Evolutionary conservation across 2,329 filamentous ascomycete genomes (phyloP).

Genomic region (Thermoascus crustaceus): DNA sequence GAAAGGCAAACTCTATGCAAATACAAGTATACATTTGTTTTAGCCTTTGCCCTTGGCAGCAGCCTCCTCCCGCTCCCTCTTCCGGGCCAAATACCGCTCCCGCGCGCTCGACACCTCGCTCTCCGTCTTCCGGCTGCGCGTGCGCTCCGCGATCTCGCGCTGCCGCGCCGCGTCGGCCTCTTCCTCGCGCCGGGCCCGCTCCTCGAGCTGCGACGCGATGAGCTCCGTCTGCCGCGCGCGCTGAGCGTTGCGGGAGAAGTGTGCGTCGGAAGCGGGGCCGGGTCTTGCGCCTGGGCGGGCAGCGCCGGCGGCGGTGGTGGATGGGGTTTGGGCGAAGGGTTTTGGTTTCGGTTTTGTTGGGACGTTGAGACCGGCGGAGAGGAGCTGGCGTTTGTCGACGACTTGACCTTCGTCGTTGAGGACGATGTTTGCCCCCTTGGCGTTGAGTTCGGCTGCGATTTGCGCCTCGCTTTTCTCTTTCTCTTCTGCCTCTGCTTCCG

Average conservation of each 20-base stretch:
- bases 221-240: conserved; percentile 52
- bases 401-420: conserved; percentile 59
- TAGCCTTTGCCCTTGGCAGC: conserved; percentile 19
- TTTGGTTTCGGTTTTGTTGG: conserved; percentile 44
- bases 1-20: not conserved
- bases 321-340: conserved; percentile 8
- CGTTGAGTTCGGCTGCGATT: conserved; percentile 48
- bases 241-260: conserved; percentile 35
- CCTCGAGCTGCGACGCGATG: conserved; percentile 52
- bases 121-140: conserved; percentile 51
- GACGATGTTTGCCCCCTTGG: conserved; percentile 43
- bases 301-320: conserved; percentile 12
- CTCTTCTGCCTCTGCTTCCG: conserved; percentile 19
- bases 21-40: not conserved
- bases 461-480: conserved; percentile 44
- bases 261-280: conserved; percentile 20
- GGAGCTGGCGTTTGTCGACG: conserved; percentile 55
- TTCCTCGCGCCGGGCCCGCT: conserved; percentile 45
- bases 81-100: conserved; percentile 54
- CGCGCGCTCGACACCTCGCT: conserved; percentile 52
- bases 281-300: conserved; percentile 11
- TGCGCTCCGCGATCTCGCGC: conserved; percentile 46
- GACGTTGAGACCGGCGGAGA: conserved; percentile 55
- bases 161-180: conserved; percentile 51
- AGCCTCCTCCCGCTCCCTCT: conserved; percentile 44